These are phyloP conservation scores for Agapanthus africanus DNA, from an alignment of 106 monocot species.

Conservation along the genomic window DNA sequence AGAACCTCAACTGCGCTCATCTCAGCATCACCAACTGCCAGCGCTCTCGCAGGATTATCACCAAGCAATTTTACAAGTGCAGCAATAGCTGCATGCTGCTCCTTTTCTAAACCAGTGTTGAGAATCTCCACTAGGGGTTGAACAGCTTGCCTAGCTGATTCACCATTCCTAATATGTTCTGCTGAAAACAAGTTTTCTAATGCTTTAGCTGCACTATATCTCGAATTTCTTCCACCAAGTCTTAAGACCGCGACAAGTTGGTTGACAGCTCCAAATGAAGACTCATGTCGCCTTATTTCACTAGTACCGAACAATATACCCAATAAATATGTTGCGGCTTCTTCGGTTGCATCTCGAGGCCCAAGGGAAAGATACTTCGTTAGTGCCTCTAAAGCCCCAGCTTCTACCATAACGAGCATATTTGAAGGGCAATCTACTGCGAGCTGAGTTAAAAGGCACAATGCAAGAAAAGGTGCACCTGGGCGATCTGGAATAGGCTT, in stretches of 20 bases:
- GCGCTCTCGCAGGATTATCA: constrained; percentile 72
- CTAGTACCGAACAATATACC: constrained; percentile 84
- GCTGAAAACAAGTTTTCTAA: constrained; percentile 89
- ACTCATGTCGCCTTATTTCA: constrained; percentile 83
- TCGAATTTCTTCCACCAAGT: constrained; percentile 87
- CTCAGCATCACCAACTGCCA: constrained; percentile 78
- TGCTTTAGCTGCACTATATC: constrained; percentile 94
- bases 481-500: constrained; percentile 97
- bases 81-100: constrained; percentile 94
- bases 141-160: constrained; percentile 73
- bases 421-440: constrained; percentile 71
- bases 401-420: constrained; percentile 84
- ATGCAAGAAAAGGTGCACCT: constrained; percentile 87
- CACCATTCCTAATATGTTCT: constrained; percentile 79
- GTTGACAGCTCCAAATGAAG: constrained; percentile 69
- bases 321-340: constrained; percentile 75
- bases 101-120: constrained; percentile 75
- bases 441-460: constrained; percentile 72
- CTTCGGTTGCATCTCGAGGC: constrained; percentile 92
- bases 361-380: constrained; percentile 96
- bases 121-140: constrained; percentile 93
- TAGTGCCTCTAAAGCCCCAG: constrained; percentile 78
- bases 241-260: constrained; percentile 92
- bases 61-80: constrained; percentile 71
- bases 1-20: constrained; percentile 95